Percentiles rank a stretch among this genome's conserved stretches.
These are phyloP conservation scores for Phytophthora chlamydospora DNA, from an alignment of 352 stramenopile genomes.

Conservation along the genomic window DNA sequence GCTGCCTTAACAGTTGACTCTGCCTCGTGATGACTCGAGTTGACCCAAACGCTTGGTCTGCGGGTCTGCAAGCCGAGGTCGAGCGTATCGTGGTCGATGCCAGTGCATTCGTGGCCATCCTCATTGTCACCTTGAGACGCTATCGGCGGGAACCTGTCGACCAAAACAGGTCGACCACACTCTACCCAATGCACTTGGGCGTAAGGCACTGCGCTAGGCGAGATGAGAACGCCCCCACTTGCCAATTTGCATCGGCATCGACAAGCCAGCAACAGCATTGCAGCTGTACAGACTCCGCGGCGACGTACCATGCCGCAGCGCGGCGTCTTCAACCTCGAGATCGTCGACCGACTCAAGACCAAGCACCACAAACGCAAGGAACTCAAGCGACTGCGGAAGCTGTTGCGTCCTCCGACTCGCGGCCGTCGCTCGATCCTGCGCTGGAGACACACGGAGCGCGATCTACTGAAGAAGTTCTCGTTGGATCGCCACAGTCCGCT, in stretches of 20 bases:
- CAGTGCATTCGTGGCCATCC: neutral
- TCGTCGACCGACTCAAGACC: conserved; percentile 24
- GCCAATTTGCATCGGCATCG: conserved; percentile 14
- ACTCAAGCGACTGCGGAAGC: conserved; percentile 2
- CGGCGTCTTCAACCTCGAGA: conserved; percentile 1
- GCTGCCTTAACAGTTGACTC: neutral
- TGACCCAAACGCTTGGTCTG: neutral
- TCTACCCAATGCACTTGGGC: conserved; percentile 13
- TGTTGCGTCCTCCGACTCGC: conserved; percentile 12
- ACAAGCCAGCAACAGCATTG: conserved; percentile 8
- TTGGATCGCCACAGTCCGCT: conserved; percentile 7
- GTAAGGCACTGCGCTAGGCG: neutral
- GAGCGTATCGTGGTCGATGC: conserved; percentile 7
- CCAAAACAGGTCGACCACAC: neutral
- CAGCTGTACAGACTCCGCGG: too few relatives aligned
- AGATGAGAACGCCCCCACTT: conserved; percentile 17
- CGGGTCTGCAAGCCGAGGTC: neutral
- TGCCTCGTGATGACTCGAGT: conserved; percentile 14
- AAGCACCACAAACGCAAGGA: conserved; percentile 15
- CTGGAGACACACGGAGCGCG: conserved; percentile 10
- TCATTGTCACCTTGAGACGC: conserved; percentile 2
- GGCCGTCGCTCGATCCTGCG: conserved; percentile 11
- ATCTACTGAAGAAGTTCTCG: conserved; percentile 12
- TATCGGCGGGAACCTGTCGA: conserved; percentile 6
- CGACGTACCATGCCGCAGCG: conserved; percentile 1